These are phyloP conservation scores for Mycena olivaceomarginata DNA, from an alignment of 768 basidiomycete species.

Conservation along the genomic window DNA sequence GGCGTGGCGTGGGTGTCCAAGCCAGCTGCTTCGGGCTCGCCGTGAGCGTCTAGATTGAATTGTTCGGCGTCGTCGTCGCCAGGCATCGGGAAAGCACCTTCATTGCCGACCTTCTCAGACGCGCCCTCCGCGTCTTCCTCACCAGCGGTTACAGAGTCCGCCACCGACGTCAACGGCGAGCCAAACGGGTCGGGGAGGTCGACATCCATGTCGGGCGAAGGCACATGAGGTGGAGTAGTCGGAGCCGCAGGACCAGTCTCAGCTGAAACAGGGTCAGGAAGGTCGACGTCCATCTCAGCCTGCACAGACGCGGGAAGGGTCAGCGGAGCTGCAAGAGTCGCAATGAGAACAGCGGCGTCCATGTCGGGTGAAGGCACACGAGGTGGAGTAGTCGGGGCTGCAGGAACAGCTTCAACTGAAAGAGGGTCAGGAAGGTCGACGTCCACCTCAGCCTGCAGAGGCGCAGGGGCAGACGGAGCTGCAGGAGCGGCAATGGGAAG, in stretches of 20 bases:
- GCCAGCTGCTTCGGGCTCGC: neutral
- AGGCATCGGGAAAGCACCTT: neutral
- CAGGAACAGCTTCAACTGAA: neutral
- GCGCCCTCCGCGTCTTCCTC: neutral
- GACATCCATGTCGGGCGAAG: neutral
- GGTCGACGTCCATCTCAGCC: neutral
- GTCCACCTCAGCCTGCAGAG: no score
- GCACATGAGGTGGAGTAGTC: neutral
- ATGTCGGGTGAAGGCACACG: no score
- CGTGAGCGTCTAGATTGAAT: neutral
- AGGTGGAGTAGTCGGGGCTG: neutral
- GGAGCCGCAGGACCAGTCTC: neutral
- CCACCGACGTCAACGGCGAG: constrained; percentile 11
- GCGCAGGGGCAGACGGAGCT: no score
- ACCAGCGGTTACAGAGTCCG: neutral
- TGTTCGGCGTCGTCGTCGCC: neutral
- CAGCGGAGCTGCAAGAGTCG: neutral
- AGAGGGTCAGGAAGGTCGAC: no score
- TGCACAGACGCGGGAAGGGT: neutral
- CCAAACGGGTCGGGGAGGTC: neutral
- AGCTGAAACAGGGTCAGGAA: neutral
- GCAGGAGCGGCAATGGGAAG: neutral
- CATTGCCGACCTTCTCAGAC: neutral
- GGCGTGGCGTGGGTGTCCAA: neutral
- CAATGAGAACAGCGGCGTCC: no score